A percentile compares a stretch with the other conserved stretches of the same genome.
These are phyloP conservation scores for Fusarium proliferatum DNA, from an alignment of 2,329 filamentous ascomycete genomes.

Conservation along the genomic window DNA sequence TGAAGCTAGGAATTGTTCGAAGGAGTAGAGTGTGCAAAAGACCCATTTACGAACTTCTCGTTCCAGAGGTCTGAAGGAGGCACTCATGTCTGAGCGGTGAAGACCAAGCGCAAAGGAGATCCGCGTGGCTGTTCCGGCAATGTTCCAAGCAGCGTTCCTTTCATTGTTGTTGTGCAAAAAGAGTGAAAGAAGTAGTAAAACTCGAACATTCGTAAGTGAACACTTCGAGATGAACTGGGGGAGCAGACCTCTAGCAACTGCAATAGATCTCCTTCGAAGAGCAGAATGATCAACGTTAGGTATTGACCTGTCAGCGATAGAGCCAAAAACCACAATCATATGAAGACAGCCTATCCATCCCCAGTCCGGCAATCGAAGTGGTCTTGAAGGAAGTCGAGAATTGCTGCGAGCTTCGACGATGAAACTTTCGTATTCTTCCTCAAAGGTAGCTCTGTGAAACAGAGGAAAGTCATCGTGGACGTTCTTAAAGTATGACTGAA, in stretches of 20 bases:
- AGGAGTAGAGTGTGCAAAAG: slow-evolving; percentile 52
- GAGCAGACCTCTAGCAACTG: slow-evolving; percentile 2
- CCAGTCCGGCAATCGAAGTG: slow-evolving; percentile 41
- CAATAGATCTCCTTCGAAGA: slow-evolving; percentile 36
- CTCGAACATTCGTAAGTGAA: slow-evolving; percentile 26
- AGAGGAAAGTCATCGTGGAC: slow-evolving; percentile 52
- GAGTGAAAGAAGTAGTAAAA: slow-evolving; percentile 36
- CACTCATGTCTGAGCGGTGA: slow-evolving; percentile 47
- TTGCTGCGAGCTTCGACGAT: slow-evolving; percentile 34
- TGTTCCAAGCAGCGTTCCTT: slow-evolving; percentile 52
- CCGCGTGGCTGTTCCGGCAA: slow-evolving; percentile 48
- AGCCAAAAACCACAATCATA: slow-evolving; percentile 53
- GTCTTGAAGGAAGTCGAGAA: slow-evolving; percentile 2
- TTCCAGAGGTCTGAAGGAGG: slow-evolving; percentile 49
- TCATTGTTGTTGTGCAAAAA: slow-evolving; percentile 55
- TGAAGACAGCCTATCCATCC: slow-evolving; percentile 52
- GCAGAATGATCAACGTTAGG: slow-evolving; percentile 43
- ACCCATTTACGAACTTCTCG: slow-evolving; percentile 50
- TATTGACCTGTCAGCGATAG: slow-evolving; percentile 43
- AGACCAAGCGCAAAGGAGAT: slow-evolving; percentile 49
- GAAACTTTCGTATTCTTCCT: slow-evolving; percentile 50
- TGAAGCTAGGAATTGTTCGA: slow-evolving; percentile 52
- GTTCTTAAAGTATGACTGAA: slow-evolving; percentile 50
- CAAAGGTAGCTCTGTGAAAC: slow-evolving; percentile 50
- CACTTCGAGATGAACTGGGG: slow-evolving; percentile 38